Evolutionary conservation across 805 yeast species (phyloP), one percentile per base, ranked within the genome.

Genomic region (Kodamaea jinghongensis): DNA sequence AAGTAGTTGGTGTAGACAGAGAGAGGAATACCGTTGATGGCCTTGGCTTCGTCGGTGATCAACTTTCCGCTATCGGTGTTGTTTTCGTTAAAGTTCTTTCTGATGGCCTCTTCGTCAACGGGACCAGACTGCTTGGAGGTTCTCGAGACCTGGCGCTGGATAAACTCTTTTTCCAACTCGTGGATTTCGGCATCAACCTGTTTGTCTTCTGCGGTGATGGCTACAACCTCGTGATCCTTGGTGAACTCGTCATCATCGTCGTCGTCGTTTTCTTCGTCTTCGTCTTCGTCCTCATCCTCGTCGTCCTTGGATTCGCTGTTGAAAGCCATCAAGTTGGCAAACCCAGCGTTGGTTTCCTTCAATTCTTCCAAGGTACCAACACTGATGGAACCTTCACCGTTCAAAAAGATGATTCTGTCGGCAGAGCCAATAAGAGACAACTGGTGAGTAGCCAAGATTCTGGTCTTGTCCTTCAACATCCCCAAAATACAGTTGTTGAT

Each of bases 371-470:
- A 65, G 0, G 84, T 72, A 10, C 90, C 96, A 26, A 77, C 59
- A 32, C 73, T 77, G 22, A 83, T 63, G 0, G 74, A 52, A 0
- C 87, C 81, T 38, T 83, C 85, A 13, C 83, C 79, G 50, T 79
- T 76, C 48, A 88, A 60, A 45, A 82, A 85, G 9, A 88, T 70
- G 23, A 88, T 65, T 34, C 83, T 70, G 55, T 83, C 87, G 12
- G 95, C 93, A 40, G 72, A 62, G 14, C 76, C 77, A 45, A 87
- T 75, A 44, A 87, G 66, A 4, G 87, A 77, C 36, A 88, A 65
- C 56, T 88, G 95, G 58, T 87, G 96, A 0, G 96, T 88, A 2
- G 95, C 95, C 51, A 87, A 67, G 8, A 88, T 52, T 50, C 93
- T 71, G 0, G 96, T 88, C 51, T 74, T 78, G 13, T 61, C 59